phyloP scores from a whole-genome alignment of 2,329 filamentous ascomycete genomes.

The Lasiodiplodia gonubiensis region DNA sequence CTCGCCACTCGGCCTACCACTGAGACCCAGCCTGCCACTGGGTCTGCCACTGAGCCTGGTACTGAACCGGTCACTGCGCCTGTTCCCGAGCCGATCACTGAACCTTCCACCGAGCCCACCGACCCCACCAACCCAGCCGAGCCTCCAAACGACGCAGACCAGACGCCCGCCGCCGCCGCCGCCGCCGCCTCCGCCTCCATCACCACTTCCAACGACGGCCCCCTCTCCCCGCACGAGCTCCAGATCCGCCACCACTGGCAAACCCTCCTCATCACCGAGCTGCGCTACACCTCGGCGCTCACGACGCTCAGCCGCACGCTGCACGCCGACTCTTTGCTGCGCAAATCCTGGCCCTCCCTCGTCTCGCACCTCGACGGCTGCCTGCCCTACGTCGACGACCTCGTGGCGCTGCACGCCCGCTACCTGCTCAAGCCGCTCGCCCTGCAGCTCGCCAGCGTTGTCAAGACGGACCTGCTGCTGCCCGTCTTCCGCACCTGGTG shows the following conservation, averaged over 20 bases:
- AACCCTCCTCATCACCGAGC: constrained; percentile 4
- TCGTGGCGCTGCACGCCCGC: constrained; percentile 33
- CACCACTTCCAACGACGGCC: neutral
- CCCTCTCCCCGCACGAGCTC: neutral
- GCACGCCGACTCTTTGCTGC: neutral
- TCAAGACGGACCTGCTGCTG: constrained; percentile 33
- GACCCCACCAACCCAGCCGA: too few relatives aligned
- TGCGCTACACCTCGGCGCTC: neutral
- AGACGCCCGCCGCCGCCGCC: neutral
- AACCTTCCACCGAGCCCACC: too few relatives aligned
- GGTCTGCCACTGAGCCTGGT: too few relatives aligned
- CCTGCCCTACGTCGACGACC: constrained; percentile 33
- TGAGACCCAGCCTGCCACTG: too few relatives aligned
- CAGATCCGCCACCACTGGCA: neutral
- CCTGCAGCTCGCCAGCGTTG: neutral
- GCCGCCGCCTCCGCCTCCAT: too few relatives aligned
- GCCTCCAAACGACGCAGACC: too few relatives aligned
- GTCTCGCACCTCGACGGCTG: constrained; percentile 36
- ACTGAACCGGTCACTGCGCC: too few relatives aligned
- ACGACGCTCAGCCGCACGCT: neutral
- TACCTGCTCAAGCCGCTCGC: neutral
- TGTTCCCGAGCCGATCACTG: too few relatives aligned
- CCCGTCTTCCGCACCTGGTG: constrained; percentile 37
- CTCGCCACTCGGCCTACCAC: too few relatives aligned
- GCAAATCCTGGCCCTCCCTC: constrained; percentile 35